Evolutionary conservation across 768 basidiomycete genomes (phyloP).

Genomic region (Melanogaster broomeanus): DNA sequence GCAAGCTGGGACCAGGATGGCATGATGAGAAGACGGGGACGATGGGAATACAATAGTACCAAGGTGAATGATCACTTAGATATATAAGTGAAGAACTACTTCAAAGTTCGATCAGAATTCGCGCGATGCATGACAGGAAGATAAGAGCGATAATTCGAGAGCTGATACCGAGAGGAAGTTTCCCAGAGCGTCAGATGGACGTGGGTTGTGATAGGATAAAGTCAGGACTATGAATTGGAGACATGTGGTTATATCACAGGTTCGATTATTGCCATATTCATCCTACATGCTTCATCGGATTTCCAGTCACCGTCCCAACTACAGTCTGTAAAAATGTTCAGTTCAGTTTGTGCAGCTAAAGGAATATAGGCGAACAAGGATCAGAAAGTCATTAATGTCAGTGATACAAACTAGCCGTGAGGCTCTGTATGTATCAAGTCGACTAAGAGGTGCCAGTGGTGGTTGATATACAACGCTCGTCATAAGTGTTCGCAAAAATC

Average conservation of each 20-base stretch:
- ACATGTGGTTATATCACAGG: conserved; percentile 2
- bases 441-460: conserved; percentile 92
- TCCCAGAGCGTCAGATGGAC: background rate
- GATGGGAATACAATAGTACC: background rate
- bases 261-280: background rate
- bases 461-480: conserved; percentile 83
- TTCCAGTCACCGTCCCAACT: background rate
- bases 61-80: background rate
- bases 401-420: conserved; percentile 50
- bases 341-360: conserved; percentile 17
- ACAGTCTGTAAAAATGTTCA: conserved; percentile 11
- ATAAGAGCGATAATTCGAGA: conserved; percentile 4
- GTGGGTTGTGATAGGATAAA: background rate
- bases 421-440: conserved; percentile 53
- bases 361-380: conserved; percentile 6
- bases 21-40: conserved; percentile 6
- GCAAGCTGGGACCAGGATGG: conserved; percentile 52
- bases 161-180: background rate
- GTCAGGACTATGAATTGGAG: background rate
- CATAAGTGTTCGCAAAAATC: no score
- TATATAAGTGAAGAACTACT: conserved; percentile 12
- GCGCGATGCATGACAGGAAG: background rate
- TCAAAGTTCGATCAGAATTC: background rate
- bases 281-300: background rate
- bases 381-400: conserved; percentile 78